Conservation (phyloP, 148 eudicot genomes). For the Euryodendron excelsum region DNA sequence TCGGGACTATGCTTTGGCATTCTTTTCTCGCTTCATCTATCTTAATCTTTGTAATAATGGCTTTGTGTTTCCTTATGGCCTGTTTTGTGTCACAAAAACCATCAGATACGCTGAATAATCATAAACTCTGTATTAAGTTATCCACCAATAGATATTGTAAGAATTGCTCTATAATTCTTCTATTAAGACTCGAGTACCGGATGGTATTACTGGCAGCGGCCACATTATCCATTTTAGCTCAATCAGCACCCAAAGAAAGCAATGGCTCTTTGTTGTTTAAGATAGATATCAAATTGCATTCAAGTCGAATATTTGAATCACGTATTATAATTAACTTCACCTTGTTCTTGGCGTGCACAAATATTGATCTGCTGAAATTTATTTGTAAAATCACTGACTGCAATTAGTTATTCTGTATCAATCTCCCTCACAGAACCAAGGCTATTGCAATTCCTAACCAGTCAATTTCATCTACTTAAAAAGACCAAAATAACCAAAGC, state of each 20-base stretch:
- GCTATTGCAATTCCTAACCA: too few species aligned
- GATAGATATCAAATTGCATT: not conserved
- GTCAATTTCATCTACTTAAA: constrained; percentile 44
- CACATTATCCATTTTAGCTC: not conserved
- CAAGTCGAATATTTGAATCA: not conserved
- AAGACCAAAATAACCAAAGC: too few species aligned
- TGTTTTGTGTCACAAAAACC: not conserved
- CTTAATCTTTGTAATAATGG: constrained; percentile 2
- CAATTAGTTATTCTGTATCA: constrained; percentile 27
- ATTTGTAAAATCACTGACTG: not conserved
- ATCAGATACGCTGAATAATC: not conserved
- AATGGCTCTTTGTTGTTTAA: not conserved
- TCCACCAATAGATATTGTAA: not conserved
- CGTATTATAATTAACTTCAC: constrained; percentile 1
- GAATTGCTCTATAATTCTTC: not conserved
- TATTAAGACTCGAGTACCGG: not conserved
- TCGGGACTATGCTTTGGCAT: not conserved
- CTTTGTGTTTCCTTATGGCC: not conserved
- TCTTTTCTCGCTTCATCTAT: constrained; percentile 10
- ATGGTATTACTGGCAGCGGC: not conserved
- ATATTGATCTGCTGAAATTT: not conserved
- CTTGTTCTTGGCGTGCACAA: not conserved
- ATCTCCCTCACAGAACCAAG: too few species aligned
- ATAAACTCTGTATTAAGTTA: not conserved
- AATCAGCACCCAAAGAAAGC: not conserved